Conservation (phyloP, 148 eudicot species). For the Camellia granthamiana region DNA sequence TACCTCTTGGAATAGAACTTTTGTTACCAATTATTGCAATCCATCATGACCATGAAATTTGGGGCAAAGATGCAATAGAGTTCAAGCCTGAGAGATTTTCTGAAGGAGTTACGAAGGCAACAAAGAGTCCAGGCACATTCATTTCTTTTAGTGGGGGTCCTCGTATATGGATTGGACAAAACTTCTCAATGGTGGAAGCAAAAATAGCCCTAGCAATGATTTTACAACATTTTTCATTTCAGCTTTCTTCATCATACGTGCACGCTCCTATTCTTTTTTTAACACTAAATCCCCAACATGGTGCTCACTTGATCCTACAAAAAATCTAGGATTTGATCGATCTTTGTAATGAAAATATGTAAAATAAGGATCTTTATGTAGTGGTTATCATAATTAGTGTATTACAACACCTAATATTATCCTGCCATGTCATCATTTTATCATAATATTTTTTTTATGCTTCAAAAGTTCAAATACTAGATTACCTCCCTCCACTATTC, state of each 20-base stretch:
- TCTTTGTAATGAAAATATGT: too few species aligned
- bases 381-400: too few species aligned
- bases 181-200: conserved; percentile 48
- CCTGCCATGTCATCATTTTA: too few species aligned
- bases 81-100: conserved; percentile 63
- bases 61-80: conserved; percentile 59
- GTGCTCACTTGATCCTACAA: conserved; percentile 43
- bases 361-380: too few species aligned
- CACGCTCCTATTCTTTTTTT: conserved; percentile 47
- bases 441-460: too few species aligned
- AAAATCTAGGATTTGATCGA: not conserved
- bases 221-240: conserved; percentile 29
- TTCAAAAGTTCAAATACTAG: too few species aligned
- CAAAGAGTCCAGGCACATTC: conserved; percentile 30
- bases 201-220: conserved; percentile 47
- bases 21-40: conserved; percentile 21
- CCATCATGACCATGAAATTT: conserved; percentile 38
- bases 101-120: conserved; percentile 44
- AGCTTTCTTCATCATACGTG: conserved; percentile 43
- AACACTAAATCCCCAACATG: conserved; percentile 44
- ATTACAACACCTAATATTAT: too few species aligned
- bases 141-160: conserved; percentile 58
- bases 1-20: conserved; percentile 37
- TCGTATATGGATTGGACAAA: conserved; percentile 50
- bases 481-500: too few species aligned